A percentile compares a stretch with the other conserved stretches of the same genome.
Conservation (phyloP, 306 rosid species). For the Dicorynia guianensis region DNA sequence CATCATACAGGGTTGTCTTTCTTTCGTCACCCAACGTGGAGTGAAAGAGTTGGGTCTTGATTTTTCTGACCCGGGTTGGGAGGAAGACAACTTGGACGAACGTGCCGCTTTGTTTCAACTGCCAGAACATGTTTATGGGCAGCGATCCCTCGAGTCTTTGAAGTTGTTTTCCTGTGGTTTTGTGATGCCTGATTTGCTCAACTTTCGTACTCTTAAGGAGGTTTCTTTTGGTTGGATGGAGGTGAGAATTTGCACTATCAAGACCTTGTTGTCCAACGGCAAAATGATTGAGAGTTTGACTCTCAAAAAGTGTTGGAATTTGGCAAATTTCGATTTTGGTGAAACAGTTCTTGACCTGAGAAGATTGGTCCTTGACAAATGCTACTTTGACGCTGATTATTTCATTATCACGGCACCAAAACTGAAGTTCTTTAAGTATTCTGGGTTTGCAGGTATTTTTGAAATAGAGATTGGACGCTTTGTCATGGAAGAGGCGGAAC, state of each 20-base stretch:
- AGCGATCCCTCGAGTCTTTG: background rate
- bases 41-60: constrained; percentile 29
- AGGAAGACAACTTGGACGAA: background rate
- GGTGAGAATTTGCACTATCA: background rate
- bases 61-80: constrained; percentile 23
- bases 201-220: constrained; percentile 30
- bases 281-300: constrained; percentile 27
- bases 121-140: background rate
- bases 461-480: background rate
- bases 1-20: background rate
- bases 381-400: background rate
- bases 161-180: constrained; percentile 38
- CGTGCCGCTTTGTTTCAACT: background rate
- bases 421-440: constrained; percentile 30
- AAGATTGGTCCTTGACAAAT: constrained; percentile 37
- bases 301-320: constrained; percentile 31
- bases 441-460: background rate
- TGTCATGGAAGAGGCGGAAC: constrained; percentile 34
- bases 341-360: background rate
- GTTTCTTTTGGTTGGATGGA: constrained; percentile 37
- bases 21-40: background rate
- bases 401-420: constrained; percentile 11
- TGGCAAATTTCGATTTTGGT: constrained; percentile 5
- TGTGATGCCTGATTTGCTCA: background rate
- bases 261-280: constrained; percentile 9